A percentile compares a stretch with the other conserved stretches of the same genome.
Conservation (phyloP, 805 yeast species). For the Candida railenensis region DNA sequence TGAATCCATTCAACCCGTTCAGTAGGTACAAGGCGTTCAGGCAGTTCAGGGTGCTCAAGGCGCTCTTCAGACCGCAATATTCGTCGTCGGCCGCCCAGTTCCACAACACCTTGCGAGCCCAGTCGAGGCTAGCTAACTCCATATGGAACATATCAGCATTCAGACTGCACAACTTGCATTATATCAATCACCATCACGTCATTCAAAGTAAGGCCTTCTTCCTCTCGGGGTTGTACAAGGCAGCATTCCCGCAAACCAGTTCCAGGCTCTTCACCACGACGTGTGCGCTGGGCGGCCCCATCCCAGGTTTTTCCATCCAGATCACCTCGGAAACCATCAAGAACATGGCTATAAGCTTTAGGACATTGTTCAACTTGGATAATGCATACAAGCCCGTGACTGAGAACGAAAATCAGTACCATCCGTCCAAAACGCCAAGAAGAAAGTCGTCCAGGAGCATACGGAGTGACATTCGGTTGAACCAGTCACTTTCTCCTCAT, state of each 20-base stretch:
- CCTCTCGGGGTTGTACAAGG: constrained; percentile 2
- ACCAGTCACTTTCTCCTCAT: constrained; percentile 26
- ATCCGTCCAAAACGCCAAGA: not conserved
- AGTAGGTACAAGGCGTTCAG: constrained; percentile 1
- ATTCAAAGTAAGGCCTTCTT: not conserved
- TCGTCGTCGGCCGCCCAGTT: not conserved
- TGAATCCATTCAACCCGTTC: constrained; percentile 5
- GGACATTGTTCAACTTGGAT: constrained; percentile 7
- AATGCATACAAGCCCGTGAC: constrained; percentile 2
- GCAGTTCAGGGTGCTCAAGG: not conserved
- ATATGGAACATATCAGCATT: constrained; percentile 6
- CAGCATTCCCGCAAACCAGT: constrained; percentile 2
- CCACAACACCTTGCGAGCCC: not conserved
- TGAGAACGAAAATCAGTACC: constrained; percentile 1
- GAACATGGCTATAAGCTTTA: constrained; percentile 4
- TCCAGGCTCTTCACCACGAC: constrained; percentile 4
- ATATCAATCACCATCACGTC: not conserved
- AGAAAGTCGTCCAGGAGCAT: not conserved
- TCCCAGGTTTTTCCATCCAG: constrained; percentile 5
- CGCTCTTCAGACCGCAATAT: not conserved
- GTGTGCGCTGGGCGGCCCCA: constrained; percentile 6
- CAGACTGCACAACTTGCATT: constrained; percentile 1
- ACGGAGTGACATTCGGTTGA: constrained; percentile 19
- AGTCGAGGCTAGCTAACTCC: constrained; percentile 2
- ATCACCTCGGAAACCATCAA: constrained; percentile 6